Percentiles rank a stretch among this genome's conserved stretches.
Evolutionary conservation across 768 basidiomycete species (phyloP).

Genomic region (Tricholoma saponaceum): DNA sequence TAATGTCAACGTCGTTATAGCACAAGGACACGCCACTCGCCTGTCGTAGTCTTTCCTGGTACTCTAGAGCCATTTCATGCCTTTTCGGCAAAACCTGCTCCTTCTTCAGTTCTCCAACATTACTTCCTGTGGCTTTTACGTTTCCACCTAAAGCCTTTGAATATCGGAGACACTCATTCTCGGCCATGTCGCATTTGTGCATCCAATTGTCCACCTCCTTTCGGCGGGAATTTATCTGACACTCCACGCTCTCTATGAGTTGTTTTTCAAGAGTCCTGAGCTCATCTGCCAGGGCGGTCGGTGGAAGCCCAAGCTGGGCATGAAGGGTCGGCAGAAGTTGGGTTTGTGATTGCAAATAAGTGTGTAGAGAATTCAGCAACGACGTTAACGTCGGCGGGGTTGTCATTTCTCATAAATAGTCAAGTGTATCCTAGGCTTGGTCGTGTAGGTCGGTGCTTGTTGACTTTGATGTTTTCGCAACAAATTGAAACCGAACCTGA

Average conservation of each 20-base stretch:
- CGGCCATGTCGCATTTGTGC: conserved; percentile 56
- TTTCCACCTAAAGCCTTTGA: conserved; percentile 68
- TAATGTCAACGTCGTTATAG: conserved; percentile 5
- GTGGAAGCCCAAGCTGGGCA: conserved; percentile 77
- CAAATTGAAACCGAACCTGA: not conserved
- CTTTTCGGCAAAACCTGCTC: conserved; percentile 70
- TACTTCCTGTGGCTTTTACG: conserved; percentile 59
- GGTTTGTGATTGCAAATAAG: conserved; percentile 77
- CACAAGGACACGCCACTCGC: conserved; percentile 33
- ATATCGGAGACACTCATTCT: conserved; percentile 63
- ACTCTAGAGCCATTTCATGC: conserved; percentile 61
- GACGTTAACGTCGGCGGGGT: conserved; percentile 45
- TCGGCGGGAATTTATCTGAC: conserved; percentile 61
- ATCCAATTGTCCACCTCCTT: conserved; percentile 79
- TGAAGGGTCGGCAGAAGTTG: conserved; percentile 80
- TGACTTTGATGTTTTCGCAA: not conserved
- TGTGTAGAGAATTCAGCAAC: conserved; percentile 72
- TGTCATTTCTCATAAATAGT: conserved; percentile 15
- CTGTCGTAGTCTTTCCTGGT: conserved; percentile 78
- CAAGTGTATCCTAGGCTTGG: not conserved
- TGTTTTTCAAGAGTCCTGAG: conserved; percentile 68
- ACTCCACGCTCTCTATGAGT: conserved; percentile 72
- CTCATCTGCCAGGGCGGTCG: conserved; percentile 78
- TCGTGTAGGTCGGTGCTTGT: not conserved
- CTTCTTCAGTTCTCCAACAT: conserved; percentile 66